Evolutionary conservation across 768 basidiomycete genomes (phyloP).

Genomic region (Mycena floridula): DNA sequence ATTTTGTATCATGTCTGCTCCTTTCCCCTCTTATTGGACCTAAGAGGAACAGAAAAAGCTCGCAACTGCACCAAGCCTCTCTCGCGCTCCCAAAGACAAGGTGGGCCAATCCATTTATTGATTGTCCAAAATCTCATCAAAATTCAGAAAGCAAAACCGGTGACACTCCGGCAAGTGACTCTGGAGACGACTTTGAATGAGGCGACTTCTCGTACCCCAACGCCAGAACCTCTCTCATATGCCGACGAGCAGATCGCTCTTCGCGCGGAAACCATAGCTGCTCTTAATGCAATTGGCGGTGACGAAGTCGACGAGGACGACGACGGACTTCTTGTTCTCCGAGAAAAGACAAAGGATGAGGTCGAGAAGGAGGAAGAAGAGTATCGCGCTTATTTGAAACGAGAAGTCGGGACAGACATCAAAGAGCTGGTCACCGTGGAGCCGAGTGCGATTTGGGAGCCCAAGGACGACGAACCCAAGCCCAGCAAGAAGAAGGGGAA

Average conservation of each 20-base stretch:
- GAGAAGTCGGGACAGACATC: constrained; percentile 76
- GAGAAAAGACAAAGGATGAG: constrained; percentile 78
- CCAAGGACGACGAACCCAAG: constrained; percentile 17
- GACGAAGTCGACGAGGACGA: constrained; percentile 41
- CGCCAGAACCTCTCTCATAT: constrained; percentile 59
- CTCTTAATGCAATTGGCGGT: constrained; percentile 54
- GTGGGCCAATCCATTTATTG: constrained; percentile 24
- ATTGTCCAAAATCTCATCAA: background rate
- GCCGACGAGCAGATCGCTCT: constrained; percentile 72
- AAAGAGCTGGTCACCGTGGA: constrained; percentile 60
- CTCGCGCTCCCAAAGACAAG: constrained; percentile 39
- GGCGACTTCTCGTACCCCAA: constrained; percentile 47
- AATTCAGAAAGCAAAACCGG: constrained; percentile 67
- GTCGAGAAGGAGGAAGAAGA: constrained; percentile 75
- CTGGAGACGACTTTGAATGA: constrained; percentile 54
- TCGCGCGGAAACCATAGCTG: constrained; percentile 76
- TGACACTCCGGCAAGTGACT: constrained; percentile 70
- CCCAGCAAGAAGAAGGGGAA: constrained; percentile 22
- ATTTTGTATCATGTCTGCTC: constrained; percentile 3
- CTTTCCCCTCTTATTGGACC: background rate
- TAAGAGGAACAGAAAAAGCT: constrained; percentile 64
- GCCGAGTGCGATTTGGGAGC: constrained; percentile 8
- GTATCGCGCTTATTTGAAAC: constrained; percentile 75
- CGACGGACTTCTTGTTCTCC: constrained; percentile 65
- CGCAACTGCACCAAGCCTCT: constrained; percentile 21